Base-by-base conservation (phyloP, 164 flowering plant species). In the Chimonanthus salicifolius region DNA sequence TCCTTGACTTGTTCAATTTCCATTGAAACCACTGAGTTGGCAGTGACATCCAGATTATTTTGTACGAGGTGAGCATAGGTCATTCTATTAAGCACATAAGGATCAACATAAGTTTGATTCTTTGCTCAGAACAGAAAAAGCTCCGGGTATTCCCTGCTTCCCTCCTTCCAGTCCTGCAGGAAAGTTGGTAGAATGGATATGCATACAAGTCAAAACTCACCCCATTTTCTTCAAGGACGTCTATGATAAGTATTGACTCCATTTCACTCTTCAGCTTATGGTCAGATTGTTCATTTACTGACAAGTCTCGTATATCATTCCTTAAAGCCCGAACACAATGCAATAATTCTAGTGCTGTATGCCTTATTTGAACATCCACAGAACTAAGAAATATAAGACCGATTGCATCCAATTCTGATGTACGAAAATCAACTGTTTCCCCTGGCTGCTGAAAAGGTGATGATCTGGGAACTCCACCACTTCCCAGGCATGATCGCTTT, bases 201-300 rank as follows among this genome's bases (percentile, higher is more conserved):
- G 60, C 7, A 54, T 4, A 54, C 60, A 54, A 54, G 4, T 20
- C 5, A 11, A 18, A 43, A 68, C 86, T 44, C 71, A 96, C 99
- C 92, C 98, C 99, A 86, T 93, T 87, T 83, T 96, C 99, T 84
- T 96, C 99, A 44, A 96, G 82, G 72, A 96, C 97, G 79, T 96
- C 99, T 70, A 96, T 90, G 74, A 94, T 83, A 79, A 87, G 92
- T 76, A 96, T 96, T 18, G 95, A 92, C 76, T 92, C 94, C 49
- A 87, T 82, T 79, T 94, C 99, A 82, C 68, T 76, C 82, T 81
- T 89, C 69, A 83, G 68, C 76, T 65, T 80, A 76, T 80, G 73
- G 68, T 88, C 90, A 74, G 84, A 73, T 49, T 81, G 85, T 44
- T 84, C 91, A 79, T 73, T 77, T 15, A 81, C 8, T 47, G 85